Percentiles rank a stretch among this genome's conserved stretches.
phyloP scores from a whole-genome alignment of 768 basidiomycete species.

The Pulveroboletus sp. region DNA sequence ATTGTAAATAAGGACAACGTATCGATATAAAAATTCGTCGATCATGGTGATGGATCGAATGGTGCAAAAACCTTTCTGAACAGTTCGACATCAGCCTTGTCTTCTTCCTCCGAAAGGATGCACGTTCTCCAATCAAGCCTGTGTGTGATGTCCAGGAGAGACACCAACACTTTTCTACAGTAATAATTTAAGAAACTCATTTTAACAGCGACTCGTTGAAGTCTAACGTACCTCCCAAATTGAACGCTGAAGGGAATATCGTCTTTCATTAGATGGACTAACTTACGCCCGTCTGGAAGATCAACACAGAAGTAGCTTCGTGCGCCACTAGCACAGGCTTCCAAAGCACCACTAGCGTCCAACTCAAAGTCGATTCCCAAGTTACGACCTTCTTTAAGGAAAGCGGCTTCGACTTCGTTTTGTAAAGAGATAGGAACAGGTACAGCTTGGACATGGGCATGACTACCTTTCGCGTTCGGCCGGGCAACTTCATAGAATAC shows the following conservation, averaged over 20 bases:
- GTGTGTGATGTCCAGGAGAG: conserved; percentile 68
- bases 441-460: conserved; percentile 88
- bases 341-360: conserved; percentile 61
- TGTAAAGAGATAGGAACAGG: conserved; percentile 66
- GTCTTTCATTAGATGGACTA: conserved; percentile 83
- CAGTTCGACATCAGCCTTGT: conserved; percentile 72
- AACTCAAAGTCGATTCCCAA: conserved; percentile 71
- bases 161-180: conserved; percentile 73
- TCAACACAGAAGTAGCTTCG: conserved; percentile 88
- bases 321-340: conserved; percentile 44
- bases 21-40: not conserved
- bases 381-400: conserved; percentile 62
- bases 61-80: conserved; percentile 82
- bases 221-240: conserved; percentile 72
- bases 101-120: conserved; percentile 75
- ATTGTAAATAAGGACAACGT: not conserved
- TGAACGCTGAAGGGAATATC: conserved; percentile 81
- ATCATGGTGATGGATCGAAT: conserved; percentile 52
- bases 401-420: conserved; percentile 63
- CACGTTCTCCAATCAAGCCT: conserved; percentile 93
- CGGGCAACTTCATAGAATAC: conserved; percentile 89
- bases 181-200: conserved; percentile 1
- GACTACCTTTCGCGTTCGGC: conserved; percentile 79
- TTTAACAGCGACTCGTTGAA: not conserved
- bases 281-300: conserved; percentile 75